Base-by-base conservation (phyloP, 1,284 basidiomycete species). In the Tilletiopsis washingtonensis region DNA sequence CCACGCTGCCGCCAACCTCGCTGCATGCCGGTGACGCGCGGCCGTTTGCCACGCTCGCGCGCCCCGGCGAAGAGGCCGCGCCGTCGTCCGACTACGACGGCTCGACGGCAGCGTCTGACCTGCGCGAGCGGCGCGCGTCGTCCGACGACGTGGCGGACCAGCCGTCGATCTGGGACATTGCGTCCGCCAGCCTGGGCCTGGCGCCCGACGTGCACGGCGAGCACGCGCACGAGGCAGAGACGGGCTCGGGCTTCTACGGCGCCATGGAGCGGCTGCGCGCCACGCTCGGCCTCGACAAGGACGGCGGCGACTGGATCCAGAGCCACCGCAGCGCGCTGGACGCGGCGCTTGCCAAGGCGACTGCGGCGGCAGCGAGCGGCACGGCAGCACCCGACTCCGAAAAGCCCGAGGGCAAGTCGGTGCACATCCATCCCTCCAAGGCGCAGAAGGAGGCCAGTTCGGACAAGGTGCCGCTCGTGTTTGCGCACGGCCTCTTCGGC, bases 191-290 rank as follows among this genome's bases (percentile, higher is more conserved):
- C 2, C 12, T 17, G 12, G 32, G 32, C 3, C 12, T 2, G 17
- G 17, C 12, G 1, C 32, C 32, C 3, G 12, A 34, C 12, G 17
- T 17, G 32, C 32, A 34, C 20, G 37, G 52, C 12, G 47, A 66
- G 45, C 78, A 80, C 4, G 84, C 82, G 11, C 78, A 82, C 23
- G 80, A 84, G 37, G 85, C 88, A 0, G 2, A 34, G 32, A 34
- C 32, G 17, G 32, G 32, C 12, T 91, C 32, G 17, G 32, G 32
- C 12, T 91, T 88, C 69, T 93, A 94, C 67, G 76, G 85, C 60
- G 90, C 88, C 0, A 74, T 91, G 32, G 90, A 93, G 62, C 88
- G 88, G 0, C 75, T 90, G 3, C 88, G 87, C 5, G 45, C 47
- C 43, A 29, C 44, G 1, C 61, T 93, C 24, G 82, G 86, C 51